Evolutionary conservation across 2,329 filamentous ascomycete genomes (phyloP), one percentile per base, ranked within the genome.

Genomic region (Trichoderma atroviride): DNA sequence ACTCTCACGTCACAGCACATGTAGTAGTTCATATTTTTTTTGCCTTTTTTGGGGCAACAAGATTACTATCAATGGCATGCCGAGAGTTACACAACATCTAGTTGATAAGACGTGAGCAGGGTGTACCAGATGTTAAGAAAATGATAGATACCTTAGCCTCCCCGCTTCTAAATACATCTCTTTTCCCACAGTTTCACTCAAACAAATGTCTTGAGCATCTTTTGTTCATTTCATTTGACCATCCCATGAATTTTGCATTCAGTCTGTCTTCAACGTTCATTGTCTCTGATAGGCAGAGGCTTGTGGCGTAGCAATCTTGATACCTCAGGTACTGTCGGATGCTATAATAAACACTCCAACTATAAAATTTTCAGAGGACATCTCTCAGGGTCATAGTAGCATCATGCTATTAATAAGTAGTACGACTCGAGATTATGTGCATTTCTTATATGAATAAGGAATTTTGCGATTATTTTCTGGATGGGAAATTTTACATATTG

Each of bases 401-500:
- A 43, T 10, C 5, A 40, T 40, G 16, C 6, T n/a, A 43, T 43
- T 9, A 19, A 43, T 37, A 5, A 14, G 14, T 16, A 14, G 13
- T 16, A 13, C 4, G 13, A 37, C 13, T 37, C 13, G 33, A 35
- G 4, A 37, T 37, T 5, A 1, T 14, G 3, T 37, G 35, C 35
- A 37, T 13, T 37, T 37, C 5, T 13, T 37, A 37, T 37, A 1
- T 37, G 14, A 37, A 16, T 14, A 5, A 37, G 13, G 13, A 37
- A 3, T 5, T 16, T 37, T 19, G 16, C 2, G 16, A 4, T 10
- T 33, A 0, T 33, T 3, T 33, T 10, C 33, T 33, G 9, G 10
- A 33, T 33, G 33, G 33, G 10, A 33, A 1, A 71, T 78, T 2
- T 76, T 89, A 33, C 83, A 86, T 69, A 83, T 85, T 73, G 80